Evolutionary conservation across 2,329 filamentous ascomycete species (phyloP), one percentile per base, ranked within the genome.

Genomic region (Penicillium sp.): DNA sequence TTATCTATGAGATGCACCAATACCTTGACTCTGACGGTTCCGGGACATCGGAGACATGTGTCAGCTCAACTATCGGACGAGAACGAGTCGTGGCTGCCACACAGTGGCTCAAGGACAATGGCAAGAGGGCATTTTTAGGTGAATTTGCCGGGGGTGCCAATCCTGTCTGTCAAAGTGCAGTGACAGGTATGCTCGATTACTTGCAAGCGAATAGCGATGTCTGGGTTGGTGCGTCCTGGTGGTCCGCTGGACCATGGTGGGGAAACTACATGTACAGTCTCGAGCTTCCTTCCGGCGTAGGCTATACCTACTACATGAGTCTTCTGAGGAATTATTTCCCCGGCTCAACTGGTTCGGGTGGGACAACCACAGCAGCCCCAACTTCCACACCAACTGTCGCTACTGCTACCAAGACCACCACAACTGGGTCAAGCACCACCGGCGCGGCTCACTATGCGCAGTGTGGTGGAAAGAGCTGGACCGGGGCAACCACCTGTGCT

Each of bases 1-100:
- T 81, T 48, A 64, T 81, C 59, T 81, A 78, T 64, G 76, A 81
- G 59, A 81, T 81, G 78, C 78, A 82, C 61, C 78, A 81, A 65
- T 82, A 81, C 57, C 77, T 81, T 34, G 78, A 82, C 66, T 69
- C 66, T 0, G 78, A 81, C 52, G 74, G 76, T 43, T 77, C 73
- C 1, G 78, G 78, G 12, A 80, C 77, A 0, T 68, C 66, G 3
- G 67, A 64, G 2, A 66, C 67, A n/a, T 81, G 79, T 58, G 77
- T 80, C 12, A 72, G 63, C 52, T 54, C 64, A 4, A 81, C 77
- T 13, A 77, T 81, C 52, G 76, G 78, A 45, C 62, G 65, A 19
- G 74, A 80, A 55, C 70, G 78, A 8, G 64, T 82, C n/a, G 55
- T 66, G 19, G 50, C 52, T 21, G 58, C 58, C 19, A 60, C 58